Evolutionary conservation across 345 rosid genomes (phyloP).

Genomic region (Mangifera indica): DNA sequence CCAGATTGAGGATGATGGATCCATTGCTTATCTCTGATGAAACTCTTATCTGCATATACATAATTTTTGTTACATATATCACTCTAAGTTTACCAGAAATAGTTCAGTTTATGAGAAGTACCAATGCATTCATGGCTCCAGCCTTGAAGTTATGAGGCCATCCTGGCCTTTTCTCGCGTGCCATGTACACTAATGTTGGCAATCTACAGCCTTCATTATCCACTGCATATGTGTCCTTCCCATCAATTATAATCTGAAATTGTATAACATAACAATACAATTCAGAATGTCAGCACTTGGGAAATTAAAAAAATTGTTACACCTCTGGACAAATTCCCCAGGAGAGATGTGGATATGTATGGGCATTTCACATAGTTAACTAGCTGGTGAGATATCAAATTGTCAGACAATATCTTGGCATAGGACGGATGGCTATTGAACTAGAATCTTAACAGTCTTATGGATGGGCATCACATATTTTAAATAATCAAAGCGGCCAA

Average conservation of each 20-base stretch:
- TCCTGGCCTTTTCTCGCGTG: slow-evolving; percentile 47
- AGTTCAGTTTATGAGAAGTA: slow-evolving; percentile 1
- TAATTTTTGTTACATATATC: too few relatives aligned
- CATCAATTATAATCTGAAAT: slow-evolving; percentile 30
- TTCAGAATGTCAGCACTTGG: too few relatives aligned
- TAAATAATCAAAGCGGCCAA: too few relatives aligned
- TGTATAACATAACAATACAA: background rate
- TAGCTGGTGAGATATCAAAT: too few relatives aligned
- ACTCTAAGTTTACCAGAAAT: background rate
- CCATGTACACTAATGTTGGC: slow-evolving; percentile 45
- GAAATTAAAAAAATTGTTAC: too few relatives aligned
- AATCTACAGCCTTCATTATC: slow-evolving; percentile 36
- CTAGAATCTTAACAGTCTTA: too few relatives aligned
- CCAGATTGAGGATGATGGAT: slow-evolving; percentile 36
- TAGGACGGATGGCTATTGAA: too few relatives aligned
- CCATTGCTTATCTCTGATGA: slow-evolving; percentile 48
- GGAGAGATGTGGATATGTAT: too few relatives aligned
- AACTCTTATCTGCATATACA: slow-evolving; percentile 43
- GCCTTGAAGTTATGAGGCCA: slow-evolving; percentile 50
- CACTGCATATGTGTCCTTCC: slow-evolving; percentile 21
- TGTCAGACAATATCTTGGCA: too few relatives aligned
- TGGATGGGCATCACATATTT: too few relatives aligned
- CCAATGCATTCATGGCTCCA: slow-evolving; percentile 58
- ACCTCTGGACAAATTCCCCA: too few relatives aligned
- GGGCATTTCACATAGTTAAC: too few relatives aligned